phyloP scores from a whole-genome alignment of 2,329 filamentous ascomycete species.

The Cladophialophora psammophila region DNA sequence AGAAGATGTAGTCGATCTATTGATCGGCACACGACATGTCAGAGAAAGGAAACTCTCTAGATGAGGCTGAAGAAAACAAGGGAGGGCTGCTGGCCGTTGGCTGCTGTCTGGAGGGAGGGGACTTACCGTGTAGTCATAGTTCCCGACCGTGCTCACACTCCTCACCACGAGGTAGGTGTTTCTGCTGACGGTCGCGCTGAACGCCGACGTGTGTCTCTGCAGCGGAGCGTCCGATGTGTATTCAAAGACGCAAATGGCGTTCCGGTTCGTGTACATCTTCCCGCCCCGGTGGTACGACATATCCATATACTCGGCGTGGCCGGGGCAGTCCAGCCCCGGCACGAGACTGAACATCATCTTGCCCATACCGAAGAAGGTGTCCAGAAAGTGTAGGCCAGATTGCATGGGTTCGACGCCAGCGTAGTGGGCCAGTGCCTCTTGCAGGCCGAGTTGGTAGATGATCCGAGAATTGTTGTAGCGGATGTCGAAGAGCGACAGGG shows the following conservation, averaged over 20 bases:
- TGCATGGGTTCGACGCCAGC: conserved; percentile 48
- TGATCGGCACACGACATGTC: background rate
- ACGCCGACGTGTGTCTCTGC: conserved; percentile 43
- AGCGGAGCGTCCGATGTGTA: conserved; percentile 43
- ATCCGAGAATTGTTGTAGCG: conserved; percentile 60
- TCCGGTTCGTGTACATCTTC: conserved; percentile 38
- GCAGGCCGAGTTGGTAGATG: conserved; percentile 61
- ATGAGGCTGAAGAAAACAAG: background rate
- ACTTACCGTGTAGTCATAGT: conserved; percentile 59
- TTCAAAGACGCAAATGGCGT: conserved; percentile 48
- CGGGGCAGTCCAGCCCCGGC: conserved; percentile 43
- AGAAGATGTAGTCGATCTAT: conserved; percentile 59
- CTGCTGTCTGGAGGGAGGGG: background rate
- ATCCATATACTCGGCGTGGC: conserved; percentile 42
- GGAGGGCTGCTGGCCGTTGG: background rate
- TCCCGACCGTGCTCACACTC: conserved; percentile 60
- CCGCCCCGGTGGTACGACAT: conserved; percentile 37
- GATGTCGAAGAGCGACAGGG: conserved; percentile 59
- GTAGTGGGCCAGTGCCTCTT: conserved; percentile 63
- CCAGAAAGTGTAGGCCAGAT: conserved; percentile 43
- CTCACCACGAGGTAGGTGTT: conserved; percentile 54
- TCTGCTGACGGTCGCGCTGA: conserved; percentile 44
- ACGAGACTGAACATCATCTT: conserved; percentile 43
- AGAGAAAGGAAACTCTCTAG: background rate
- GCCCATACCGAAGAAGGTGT: conserved; percentile 47